Evolutionary conservation across 306 rosid species (phyloP), one percentile per base, ranked within the genome.

Genomic region (Acacia confusa): DNA sequence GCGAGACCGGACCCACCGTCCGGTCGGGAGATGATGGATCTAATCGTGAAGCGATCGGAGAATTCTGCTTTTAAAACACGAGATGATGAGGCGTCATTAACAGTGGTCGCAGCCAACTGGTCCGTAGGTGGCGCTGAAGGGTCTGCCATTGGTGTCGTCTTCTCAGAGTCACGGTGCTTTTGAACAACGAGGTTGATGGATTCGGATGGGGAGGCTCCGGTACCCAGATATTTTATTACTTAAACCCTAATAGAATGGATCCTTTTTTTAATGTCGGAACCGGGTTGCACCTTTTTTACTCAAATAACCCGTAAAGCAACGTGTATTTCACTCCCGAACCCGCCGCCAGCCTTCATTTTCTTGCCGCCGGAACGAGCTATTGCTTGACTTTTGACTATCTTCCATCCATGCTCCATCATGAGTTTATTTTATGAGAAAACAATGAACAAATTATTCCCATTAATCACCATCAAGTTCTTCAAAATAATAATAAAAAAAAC

Each of bases 1-100:
- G 97, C 87, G 0, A 93, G 89, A 17, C 89, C 94, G 0, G 98
- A 82, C 0, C 99, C 99, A 20, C 98, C 92, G 36, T 95, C 98
- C 1, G 87, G 76, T 0, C 94, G 92, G 27, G 82, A 84, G 19
- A 96, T 77, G 12, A 96, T 92, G 77, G 94, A 82, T 22, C 83
- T 79, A 77, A 96, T 93, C 12, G 81, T 90, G n/a, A 92, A 92
- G 0, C 98, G 91, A 73, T 96, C 97, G 0, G 99, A 96, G 86
- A 96, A 96, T 64, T 88, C 85, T 0, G 89, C 94, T 38, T 80
- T 91, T 15, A 74, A 82, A 50, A 82, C 70, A 0, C 80, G 74
- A 0, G 74, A 24, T 44, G 75, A 20, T 0, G 45, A 57, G 0
- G 32, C 82, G 61, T 7, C 83, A 15, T 20, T 70, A 64, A 95